Base-by-base conservation (phyloP, 1,284 basidiomycete genomes). In the Rhodotorula sp. region DNA sequence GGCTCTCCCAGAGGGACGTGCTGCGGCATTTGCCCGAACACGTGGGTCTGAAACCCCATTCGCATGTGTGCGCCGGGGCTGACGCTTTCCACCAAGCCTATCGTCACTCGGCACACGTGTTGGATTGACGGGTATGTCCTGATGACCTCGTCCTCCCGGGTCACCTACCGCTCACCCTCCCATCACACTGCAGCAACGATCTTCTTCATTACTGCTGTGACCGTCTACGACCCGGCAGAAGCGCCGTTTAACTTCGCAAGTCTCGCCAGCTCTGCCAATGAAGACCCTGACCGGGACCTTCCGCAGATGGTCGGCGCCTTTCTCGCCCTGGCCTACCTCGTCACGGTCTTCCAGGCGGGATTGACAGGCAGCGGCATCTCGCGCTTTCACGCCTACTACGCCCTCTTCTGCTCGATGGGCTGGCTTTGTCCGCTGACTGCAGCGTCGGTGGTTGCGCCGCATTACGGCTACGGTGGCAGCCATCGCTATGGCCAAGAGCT, bases 311-410 rank as follows among this genome's bases (percentile, higher is more conserved):
- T 63, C 2, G 63, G 63, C 14, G 27, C 50, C 10, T 44, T 68
- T 2, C 70, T 68, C 55, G 66, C 70, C 0, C 58, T 72, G 19
- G 70, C 66, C n/a, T 68, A 72, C 34, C 48, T 72, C 54, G 12
- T 56, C 19, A 56, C 63, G 16, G 53, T 72, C 2, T 23, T 72
- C 10, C 52, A 64, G 27, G 61, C 60, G 23, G 70, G 70, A 5
- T 5, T 67, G 0, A 21, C 27, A 0, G 70, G 70, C 21, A 19
- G 17, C 19, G 66, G 63, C 19, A 57, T 72, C 55, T 65, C 62
- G 12, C 46, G 56, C 1, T 68, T 69, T 19, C 71, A 73, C 65
- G 64, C 71, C 25, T 67, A 69, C 53, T 73, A 73, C 58, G 67
- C 64, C 9, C 54, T 73, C 5, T 13, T 69, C 16, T 62, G 54